Conservation (phyloP, 1,139 yeast genomes). For the Kodamaea suecica region DNA sequence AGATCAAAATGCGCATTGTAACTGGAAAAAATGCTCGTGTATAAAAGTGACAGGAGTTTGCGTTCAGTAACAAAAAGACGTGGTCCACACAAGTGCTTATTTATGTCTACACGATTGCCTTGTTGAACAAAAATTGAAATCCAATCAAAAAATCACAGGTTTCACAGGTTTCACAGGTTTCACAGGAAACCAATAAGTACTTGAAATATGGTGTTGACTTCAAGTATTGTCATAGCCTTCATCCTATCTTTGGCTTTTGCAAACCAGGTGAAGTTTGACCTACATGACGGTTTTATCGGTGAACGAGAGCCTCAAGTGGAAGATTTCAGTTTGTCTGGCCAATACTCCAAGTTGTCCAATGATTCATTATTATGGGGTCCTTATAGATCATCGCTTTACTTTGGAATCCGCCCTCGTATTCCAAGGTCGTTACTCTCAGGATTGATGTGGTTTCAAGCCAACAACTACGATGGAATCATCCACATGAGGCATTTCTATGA, state of each 20-base stretch:
- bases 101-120: too few species aligned
- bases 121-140: too few species aligned
- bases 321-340: conserved; percentile 15
- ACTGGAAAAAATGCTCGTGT: too few species aligned
- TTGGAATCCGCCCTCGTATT: conserved; percentile 79
- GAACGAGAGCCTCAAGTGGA: conserved; percentile 3
- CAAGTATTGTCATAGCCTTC: neutral
- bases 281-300: too few species aligned
- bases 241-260: neutral
- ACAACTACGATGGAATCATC: conserved; percentile 54
- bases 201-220: neutral
- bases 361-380: conserved; percentile 78
- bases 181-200: too few species aligned
- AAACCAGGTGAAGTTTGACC: conserved; percentile 15
- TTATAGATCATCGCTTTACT: conserved; percentile 79
- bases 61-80: too few species aligned
- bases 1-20: too few species aligned
- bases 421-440: conserved; percentile 82
- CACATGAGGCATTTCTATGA: conserved; percentile 78
- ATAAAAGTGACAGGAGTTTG: too few species aligned
- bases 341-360: conserved; percentile 28
- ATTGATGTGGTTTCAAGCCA: conserved; percentile 82
- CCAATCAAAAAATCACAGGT: too few species aligned
- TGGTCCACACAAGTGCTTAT: too few species aligned
- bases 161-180: too few species aligned